Base-by-base conservation (phyloP, 1,284 basidiomycete species). In the Apiotrichum akiyoshidainum region DNA sequence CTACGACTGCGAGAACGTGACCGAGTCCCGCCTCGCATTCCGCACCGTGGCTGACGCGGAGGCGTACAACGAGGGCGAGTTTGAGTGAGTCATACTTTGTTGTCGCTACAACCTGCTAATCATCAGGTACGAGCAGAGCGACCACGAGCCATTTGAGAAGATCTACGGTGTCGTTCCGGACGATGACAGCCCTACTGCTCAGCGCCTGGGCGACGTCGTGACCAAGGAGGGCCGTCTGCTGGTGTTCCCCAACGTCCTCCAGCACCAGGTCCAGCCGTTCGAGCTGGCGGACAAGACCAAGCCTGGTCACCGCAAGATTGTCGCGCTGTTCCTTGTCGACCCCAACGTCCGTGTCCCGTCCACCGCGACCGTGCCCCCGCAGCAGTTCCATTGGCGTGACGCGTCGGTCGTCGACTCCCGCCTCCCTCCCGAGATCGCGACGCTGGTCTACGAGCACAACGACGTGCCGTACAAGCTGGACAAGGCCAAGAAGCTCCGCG, bases 321-420 rank as follows among this genome's bases (percentile, higher is more conserved):
- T 60, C 13, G 61, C 61, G 11, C 41, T 63, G n/a, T 63, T 63
- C 55, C 53, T 63, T 33, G 61, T 63, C 42, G 61, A 58, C 46
- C 61, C 61, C 17, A n/a, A 7, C 1, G 50, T 53, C n/a, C 55
- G 49, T 0, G 44, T 63, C 39, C n/a, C 52, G 16, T 49, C 52
- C 5, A 59, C 61, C 2, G 58, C 52, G 7, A 19, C 55, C 33
- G 55, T 63, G 1, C 61, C 61, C 10, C 61, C 61, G 19, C 61
- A 63, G 58, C 58, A 60, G 52, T 21, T 22, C 12, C 41, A 55
- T 21, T 63, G 61, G 58, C 34, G 47, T 9, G 9, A 16, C 6
- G 26, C 26, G 26, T 5, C 19, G 10, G 5, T 2, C 3, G 21
- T 54, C 37, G 45, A 40, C 17, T 5, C 31, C 35, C 22, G 33